These are phyloP conservation scores for Chionographis japonica DNA, from an alignment of 106 monocot genomes.

Conservation along the genomic window DNA sequence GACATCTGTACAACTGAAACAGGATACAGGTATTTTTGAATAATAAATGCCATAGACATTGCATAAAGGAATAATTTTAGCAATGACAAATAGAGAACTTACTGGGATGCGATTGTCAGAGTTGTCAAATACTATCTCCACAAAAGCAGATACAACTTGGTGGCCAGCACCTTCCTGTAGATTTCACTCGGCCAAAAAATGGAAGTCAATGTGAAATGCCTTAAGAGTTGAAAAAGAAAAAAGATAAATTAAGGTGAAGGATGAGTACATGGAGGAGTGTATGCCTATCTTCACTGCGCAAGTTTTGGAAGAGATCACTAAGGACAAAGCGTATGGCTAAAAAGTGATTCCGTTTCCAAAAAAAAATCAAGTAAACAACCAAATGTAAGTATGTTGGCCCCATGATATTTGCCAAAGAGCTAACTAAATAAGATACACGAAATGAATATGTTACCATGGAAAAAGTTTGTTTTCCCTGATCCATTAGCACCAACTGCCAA, in stretches of 20 bases:
- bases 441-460: constrained; percentile 65
- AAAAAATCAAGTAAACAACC: constrained; percentile 3
- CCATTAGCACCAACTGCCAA: constrained; percentile 96
- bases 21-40: too few species aligned
- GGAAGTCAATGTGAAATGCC: neutral
- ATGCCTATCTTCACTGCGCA: constrained; percentile 87
- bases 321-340: constrained; percentile 96
- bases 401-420: too few species aligned
- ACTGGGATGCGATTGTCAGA: constrained; percentile 95
- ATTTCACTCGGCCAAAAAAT: constrained; percentile 1
- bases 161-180: constrained; percentile 90
- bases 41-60: too few species aligned
- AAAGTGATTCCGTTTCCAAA: constrained; percentile 10
- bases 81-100: constrained; percentile 17
- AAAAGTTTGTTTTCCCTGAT: constrained; percentile 98
- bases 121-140: constrained; percentile 99
- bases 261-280: constrained; percentile 89
- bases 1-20: too few species aligned
- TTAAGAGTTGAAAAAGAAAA: neutral
- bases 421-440: neutral
- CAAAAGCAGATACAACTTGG: constrained; percentile 95
- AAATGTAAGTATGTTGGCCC: neutral
- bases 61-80: neutral
- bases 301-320: constrained; percentile 90
- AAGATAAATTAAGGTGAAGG: neutral